A percentile compares a stretch with the other conserved stretches of the same genome.
Conservation (phyloP, 2,329 filamentous ascomycete species). For the Pestalotiopsis sp. region DNA sequence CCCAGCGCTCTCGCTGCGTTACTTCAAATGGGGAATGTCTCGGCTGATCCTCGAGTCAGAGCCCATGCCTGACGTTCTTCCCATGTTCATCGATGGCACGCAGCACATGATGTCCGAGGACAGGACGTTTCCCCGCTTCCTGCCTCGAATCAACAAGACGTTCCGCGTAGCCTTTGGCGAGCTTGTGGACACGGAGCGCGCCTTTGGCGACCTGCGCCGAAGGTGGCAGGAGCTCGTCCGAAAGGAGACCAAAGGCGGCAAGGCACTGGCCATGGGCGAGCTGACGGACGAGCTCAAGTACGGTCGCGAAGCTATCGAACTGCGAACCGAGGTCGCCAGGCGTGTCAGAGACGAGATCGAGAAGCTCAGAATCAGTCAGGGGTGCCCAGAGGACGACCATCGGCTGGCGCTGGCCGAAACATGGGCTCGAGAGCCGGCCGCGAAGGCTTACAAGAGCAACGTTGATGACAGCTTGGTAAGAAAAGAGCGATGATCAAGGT, state of each 20-base stretch:
- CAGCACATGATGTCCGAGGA: slow-evolving; percentile 87
- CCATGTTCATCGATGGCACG: slow-evolving; percentile 92
- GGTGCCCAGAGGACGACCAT: slow-evolving; percentile 78
- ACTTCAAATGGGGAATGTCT: slow-evolving; percentile 98
- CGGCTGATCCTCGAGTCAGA: slow-evolving; percentile 88
- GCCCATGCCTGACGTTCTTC: slow-evolving; percentile 83
- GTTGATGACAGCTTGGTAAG: slow-evolving; percentile 54
- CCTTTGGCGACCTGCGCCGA: slow-evolving; percentile 75
- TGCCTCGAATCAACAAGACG: slow-evolving; percentile 72
- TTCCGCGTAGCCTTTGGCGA: slow-evolving; percentile 79
- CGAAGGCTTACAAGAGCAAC: slow-evolving; percentile 50
- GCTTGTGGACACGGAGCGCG: slow-evolving; percentile 67
- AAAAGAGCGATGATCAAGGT: slow-evolving; percentile 19
- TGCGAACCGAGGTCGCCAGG: slow-evolving; percentile 78
- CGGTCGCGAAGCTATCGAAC: slow-evolving; percentile 70
- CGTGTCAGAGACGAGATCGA: slow-evolving; percentile 78
- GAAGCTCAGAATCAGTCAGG: slow-evolving; percentile 70
- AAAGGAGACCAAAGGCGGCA: slow-evolving; percentile 24
- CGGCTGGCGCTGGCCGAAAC: slow-evolving; percentile 78
- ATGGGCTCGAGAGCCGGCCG: slow-evolving; percentile 60
- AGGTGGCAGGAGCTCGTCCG: slow-evolving; percentile 71
- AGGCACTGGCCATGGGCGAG: slow-evolving; percentile 50
- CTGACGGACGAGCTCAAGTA: slow-evolving; percentile 68
- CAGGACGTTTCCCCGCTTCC: slow-evolving; percentile 74
- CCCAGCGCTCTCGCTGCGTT: slow-evolving; percentile 75